phyloP scores from a whole-genome alignment of 2,329 filamentous ascomycete species.

The Aphanocladium album region DNA sequence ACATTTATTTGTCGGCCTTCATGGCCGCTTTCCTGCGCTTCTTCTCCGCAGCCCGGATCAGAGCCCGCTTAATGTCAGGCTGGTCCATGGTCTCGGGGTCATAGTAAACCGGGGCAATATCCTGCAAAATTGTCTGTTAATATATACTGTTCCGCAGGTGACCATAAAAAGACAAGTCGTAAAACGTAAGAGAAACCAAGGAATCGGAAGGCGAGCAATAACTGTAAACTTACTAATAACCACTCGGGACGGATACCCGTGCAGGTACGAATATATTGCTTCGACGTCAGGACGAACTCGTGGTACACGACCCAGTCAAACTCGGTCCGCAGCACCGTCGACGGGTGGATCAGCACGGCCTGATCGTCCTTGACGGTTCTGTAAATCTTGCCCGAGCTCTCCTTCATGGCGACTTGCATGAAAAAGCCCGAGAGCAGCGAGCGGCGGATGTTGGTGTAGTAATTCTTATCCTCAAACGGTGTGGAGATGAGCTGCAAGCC shows the following conservation, averaged over 20 bases:
- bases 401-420: slow-evolving; percentile 98
- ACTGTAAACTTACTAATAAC: slow-evolving; percentile 63
- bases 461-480: slow-evolving; percentile 89
- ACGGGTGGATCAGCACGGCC: slow-evolving; percentile 86
- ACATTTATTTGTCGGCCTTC: slow-evolving; percentile 41
- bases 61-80: slow-evolving; percentile 73
- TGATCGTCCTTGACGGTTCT: slow-evolving; percentile 96
- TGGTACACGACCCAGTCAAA: slow-evolving; percentile 98
- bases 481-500: slow-evolving; percentile 83
- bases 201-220: not conserved
- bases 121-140: slow-evolving; percentile 42
- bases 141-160: too few relatives aligned
- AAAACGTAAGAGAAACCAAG: not conserved
- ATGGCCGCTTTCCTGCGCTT: slow-evolving; percentile 55
- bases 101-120: slow-evolving; percentile 92
- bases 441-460: slow-evolving; percentile 94
- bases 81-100: slow-evolving; percentile 78
- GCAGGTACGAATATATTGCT: slow-evolving; percentile 95
- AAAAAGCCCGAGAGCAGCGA: slow-evolving; percentile 94
- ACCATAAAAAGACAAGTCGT: too few relatives aligned
- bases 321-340: slow-evolving; percentile 80
- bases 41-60: slow-evolving; percentile 54
- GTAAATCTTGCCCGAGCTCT: slow-evolving; percentile 83
- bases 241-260: slow-evolving; percentile 91
- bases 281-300: slow-evolving; percentile 94